A percentile compares a stretch with the other conserved stretches of the same genome.
These are phyloP conservation scores for Gnetum montanum DNA, from an alignment of 75 land plant species.

Conservation along the genomic window DNA sequence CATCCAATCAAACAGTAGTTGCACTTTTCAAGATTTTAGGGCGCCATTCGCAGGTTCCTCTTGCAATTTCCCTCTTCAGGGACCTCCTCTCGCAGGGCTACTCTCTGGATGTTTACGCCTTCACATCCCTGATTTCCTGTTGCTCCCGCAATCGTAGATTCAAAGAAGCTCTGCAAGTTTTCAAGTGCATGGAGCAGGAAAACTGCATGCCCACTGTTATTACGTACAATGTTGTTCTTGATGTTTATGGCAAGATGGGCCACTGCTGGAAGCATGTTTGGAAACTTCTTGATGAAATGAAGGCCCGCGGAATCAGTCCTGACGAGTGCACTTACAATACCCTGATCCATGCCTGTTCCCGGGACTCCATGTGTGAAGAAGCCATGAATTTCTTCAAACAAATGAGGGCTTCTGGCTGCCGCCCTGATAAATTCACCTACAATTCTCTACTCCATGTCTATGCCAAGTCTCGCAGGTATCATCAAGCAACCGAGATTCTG, in stretches of 20 bases:
- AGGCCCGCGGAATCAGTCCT: conserved; percentile 38
- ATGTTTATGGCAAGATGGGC: conserved; percentile 75
- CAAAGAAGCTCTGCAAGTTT: conserved; percentile 55
- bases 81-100: conserved; percentile 28
- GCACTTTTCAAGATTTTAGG: conserved; percentile 60
- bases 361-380: conserved; percentile 57
- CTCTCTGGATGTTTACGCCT: conserved; percentile 62
- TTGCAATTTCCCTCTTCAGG: conserved; percentile 37
- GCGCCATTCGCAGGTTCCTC: conserved; percentile 25
- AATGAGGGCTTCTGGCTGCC: conserved; percentile 61
- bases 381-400: conserved; percentile 56
- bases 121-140: conserved; percentile 64
- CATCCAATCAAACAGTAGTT: conserved; percentile 17
- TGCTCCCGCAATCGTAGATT: conserved; percentile 50
- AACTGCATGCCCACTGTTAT: conserved; percentile 60
- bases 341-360: conserved; percentile 65
- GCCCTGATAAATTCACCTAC: conserved; percentile 77
- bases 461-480: conserved; percentile 70
- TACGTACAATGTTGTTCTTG: conserved; percentile 84
- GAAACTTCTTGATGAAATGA: conserved; percentile 57
- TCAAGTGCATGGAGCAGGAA: conserved; percentile 56
- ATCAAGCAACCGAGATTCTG: conserved; percentile 62
- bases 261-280: conserved; percentile 52
- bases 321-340: conserved; percentile 88
- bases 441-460: conserved; percentile 91